Evolutionary conservation across 2,329 filamentous ascomycete genomes (phyloP), one percentile per base, ranked within the genome.

Genomic region (Neoarthrinium moseri): DNA sequence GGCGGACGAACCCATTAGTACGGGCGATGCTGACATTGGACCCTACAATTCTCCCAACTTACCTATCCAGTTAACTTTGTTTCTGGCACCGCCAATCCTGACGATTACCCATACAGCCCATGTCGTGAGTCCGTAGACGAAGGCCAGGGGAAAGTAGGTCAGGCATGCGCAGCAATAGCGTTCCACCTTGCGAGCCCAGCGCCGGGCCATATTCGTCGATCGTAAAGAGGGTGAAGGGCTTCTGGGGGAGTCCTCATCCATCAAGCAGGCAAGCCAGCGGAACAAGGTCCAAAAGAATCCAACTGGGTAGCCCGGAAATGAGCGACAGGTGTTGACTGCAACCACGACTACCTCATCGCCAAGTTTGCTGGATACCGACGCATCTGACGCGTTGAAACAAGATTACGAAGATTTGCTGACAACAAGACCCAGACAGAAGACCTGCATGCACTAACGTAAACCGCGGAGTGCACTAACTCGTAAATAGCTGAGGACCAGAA

Each of bases 51-150:
- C 30, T 13, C 22, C 13, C 6, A 27, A 60, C 73, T 38, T 70
- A 84, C 82, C 81, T 59, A 80, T 74, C 78, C 79, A 83, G 13
- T 64, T 63, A 40, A 71, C 77, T 47, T 74, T 73, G 5, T 72
- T 68, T 17, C 75, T 71, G 42, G 69, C 71, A 22, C 78, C 74
- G 43, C 89, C 87, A 49, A 96, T 87, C 46, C 76, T 84, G 38
- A 87, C 78, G 57, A 91, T 80, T 7, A 96, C 91, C 78, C 87
- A 96, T n/a, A 87, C 81, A 3, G 90, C 91, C 94, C 94, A 99
- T 10, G 87, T 87, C n/a, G 90, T 92, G 55, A 96, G 68, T 46
- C 86, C 80, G 61, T 96, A 96, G 48, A 97, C 89, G 62, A 97
- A 96, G 22, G 74, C 73, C 15, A 97, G 76, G n/a, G 92, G 92